Conservation (phyloP, 2,329 filamentous ascomycete species). For the Monilinia polystroma region DNA sequence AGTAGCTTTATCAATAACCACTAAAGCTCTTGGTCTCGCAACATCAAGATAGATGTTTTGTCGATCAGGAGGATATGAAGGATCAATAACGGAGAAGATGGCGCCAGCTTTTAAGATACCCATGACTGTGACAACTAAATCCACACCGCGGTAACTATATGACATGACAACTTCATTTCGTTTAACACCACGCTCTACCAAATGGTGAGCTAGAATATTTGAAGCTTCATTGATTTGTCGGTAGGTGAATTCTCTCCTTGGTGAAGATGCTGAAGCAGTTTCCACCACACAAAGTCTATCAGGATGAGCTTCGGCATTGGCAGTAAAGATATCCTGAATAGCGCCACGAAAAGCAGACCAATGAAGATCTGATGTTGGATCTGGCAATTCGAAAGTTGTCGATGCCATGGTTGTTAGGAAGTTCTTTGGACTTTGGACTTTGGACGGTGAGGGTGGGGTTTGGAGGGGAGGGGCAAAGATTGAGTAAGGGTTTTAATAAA, state of each 20-base stretch:
- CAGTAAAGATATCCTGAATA: constrained; percentile 59
- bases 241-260: constrained; percentile 74
- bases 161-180: constrained; percentile 92
- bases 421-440: background rate
- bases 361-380: constrained; percentile 57
- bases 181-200: constrained; percentile 69
- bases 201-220: constrained; percentile 76
- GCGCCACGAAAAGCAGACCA: constrained; percentile 59
- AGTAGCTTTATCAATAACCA: constrained; percentile 71
- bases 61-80: constrained; percentile 75
- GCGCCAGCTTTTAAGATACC: constrained; percentile 62
- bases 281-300: constrained; percentile 67
- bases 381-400: constrained; percentile 43
- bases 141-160: constrained; percentile 79
- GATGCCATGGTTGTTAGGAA: constrained; percentile 26
- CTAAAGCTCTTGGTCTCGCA: constrained; percentile 68
- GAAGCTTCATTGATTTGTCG: constrained; percentile 81
- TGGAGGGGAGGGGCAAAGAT: constrained; percentile 13
- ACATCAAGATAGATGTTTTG: constrained; percentile 84
- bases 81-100: constrained; percentile 70
- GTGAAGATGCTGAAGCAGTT: constrained; percentile 52
- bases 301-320: constrained; percentile 61
- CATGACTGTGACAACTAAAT: constrained; percentile 77
- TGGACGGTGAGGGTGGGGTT: constrained; percentile 10
- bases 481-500: constrained; percentile 15